Evolutionary conservation across 768 basidiomycete species (phyloP), one percentile per base, ranked within the genome.

Genomic region (Lactarius tabidus): DNA sequence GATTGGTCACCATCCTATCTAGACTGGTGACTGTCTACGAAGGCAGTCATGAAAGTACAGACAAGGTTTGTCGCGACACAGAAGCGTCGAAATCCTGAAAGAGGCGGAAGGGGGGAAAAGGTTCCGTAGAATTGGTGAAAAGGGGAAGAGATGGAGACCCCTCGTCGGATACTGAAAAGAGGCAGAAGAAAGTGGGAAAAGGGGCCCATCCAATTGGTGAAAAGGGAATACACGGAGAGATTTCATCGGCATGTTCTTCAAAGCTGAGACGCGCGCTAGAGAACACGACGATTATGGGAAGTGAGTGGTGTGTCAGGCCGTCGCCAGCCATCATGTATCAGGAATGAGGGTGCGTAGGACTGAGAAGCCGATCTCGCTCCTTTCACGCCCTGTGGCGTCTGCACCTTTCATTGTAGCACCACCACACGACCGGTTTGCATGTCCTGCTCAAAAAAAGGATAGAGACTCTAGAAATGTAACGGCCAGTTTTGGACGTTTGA

Each of bases 61-160:
- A 60, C 59, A 51, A 55, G 38, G 33, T 23, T 61, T 53, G 31
- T 38, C 23, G 29, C 41, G 57, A 73, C 72, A 72, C 70, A 68
- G 64, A 62, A 58, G 67, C 51, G 71, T 66, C 67, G 71, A 69
- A 62, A 59, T 33, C 61, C 67, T 56, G 57, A 52, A 66, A 67
- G 73, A 72, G 74, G 71, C 72, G 4, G 70, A 66, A 52, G 66
- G 64, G 71, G 73, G 62, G 70, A 64, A 64, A 60, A 52, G 39
- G 73, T 57, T 61, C 73, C 73, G 68, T 56, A 59, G 64, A 61
- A 67, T 63, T 69, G 73, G 74, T 73, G 71, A 71, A 61, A 48
- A 28, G 58, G 43, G 43, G 41, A 63, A 23, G 59, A 36, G 52
- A 56, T 52, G 33, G 17, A 29, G 20, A 66, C 60, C 58, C 59